Percentiles rank a stretch among this genome's conserved stretches.
phyloP scores from a whole-genome alignment of 2,329 filamentous ascomycete genomes.

The Venturia oleaginea region DNA sequence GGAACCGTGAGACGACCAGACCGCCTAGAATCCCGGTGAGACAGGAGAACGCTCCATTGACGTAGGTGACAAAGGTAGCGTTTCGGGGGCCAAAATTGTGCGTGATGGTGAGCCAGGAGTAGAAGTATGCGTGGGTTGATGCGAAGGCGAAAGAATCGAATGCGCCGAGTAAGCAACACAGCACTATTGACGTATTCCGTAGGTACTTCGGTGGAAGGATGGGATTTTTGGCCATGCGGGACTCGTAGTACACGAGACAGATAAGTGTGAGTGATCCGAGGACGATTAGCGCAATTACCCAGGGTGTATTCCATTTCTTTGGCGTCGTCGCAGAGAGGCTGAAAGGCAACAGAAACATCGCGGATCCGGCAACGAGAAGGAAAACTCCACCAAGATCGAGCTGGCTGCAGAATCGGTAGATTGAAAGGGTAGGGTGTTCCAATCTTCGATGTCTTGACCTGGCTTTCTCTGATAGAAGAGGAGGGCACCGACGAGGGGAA shows the following conservation, averaged over 20 bases:
- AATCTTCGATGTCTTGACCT: conserved; percentile 23
- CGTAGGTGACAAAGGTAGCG: conserved; percentile 33
- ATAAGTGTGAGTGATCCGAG: conserved; percentile 9
- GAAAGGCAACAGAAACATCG: conserved; percentile 39
- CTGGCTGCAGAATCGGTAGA: conserved; percentile 30
- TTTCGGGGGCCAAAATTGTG: conserved; percentile 32
- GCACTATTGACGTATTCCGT: conserved; percentile 31
- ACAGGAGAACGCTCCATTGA: conserved; percentile 33
- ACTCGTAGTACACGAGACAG: conserved; percentile 40
- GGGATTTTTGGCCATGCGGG: conserved; percentile 34
- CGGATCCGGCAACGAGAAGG: conserved; percentile 40
- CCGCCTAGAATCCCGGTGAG: conserved; percentile 34
- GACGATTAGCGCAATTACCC: conserved; percentile 33
- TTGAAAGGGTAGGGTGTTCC: conserved; percentile 19
- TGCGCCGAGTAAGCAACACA: conserved; percentile 32
- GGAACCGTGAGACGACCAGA: conserved; percentile 11
- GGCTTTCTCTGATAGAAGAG: conserved; percentile 30
- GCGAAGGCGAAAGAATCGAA: conserved; percentile 37
- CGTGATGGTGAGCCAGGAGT: conserved; percentile 38
- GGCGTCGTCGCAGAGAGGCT: conserved; percentile 36
- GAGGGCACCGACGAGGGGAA: conserved; percentile 30
- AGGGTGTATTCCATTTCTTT: conserved; percentile 37
- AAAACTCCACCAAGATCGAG: conserved; percentile 36
- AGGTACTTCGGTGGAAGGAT: conserved; percentile 40
- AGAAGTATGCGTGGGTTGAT: conserved; percentile 40